These are phyloP conservation scores for Fusarium bactridioides DNA, from an alignment of 2,329 filamentous ascomycete species.

Conservation along the genomic window DNA sequence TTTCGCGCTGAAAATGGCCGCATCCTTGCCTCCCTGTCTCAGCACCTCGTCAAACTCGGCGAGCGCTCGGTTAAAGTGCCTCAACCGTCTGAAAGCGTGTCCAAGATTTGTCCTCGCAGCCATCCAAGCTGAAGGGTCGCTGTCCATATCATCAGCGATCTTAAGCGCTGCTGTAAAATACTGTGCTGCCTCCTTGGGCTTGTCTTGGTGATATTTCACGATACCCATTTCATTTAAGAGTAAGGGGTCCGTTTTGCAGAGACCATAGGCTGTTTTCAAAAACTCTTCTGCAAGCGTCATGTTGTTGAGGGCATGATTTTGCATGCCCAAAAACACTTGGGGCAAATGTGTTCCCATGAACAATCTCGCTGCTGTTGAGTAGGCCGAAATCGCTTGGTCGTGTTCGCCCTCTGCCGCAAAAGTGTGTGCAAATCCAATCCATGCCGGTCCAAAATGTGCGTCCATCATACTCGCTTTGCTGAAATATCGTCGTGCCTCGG, in stretches of 20 bases:
- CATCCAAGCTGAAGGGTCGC: slow-evolving; percentile 83
- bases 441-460: slow-evolving; percentile 94
- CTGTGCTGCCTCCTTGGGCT: slow-evolving; percentile 75
- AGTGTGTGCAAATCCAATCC: slow-evolving; percentile 98
- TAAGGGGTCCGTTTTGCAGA: slow-evolving; percentile 86
- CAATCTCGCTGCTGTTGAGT: slow-evolving; percentile 90
- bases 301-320: slow-evolving; percentile 95
- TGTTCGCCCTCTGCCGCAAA: slow-evolving; percentile 98
- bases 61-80: slow-evolving; percentile 75
- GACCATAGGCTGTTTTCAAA: slow-evolving; percentile 83
- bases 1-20: slow-evolving; percentile 81
- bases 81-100: slow-evolving; percentile 81
- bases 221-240: slow-evolving; percentile 96
- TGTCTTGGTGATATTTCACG: slow-evolving; percentile 91
- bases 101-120: slow-evolving; percentile 88
- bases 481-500: slow-evolving; percentile 94
- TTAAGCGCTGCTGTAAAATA: slow-evolving; percentile 81
- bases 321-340: slow-evolving; percentile 97
- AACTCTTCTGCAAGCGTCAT: slow-evolving; percentile 95
- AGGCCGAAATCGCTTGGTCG: slow-evolving; percentile 97
- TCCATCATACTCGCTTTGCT: slow-evolving; percentile 98
- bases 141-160: slow-evolving; percentile 81
- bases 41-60: slow-evolving; percentile 87
- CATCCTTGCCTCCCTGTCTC: slow-evolving; percentile 80
- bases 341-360: slow-evolving; percentile 98